These are phyloP conservation scores for Phytomonas francai DNA, from an alignment of 208 protist species.

Conservation along the genomic window DNA sequence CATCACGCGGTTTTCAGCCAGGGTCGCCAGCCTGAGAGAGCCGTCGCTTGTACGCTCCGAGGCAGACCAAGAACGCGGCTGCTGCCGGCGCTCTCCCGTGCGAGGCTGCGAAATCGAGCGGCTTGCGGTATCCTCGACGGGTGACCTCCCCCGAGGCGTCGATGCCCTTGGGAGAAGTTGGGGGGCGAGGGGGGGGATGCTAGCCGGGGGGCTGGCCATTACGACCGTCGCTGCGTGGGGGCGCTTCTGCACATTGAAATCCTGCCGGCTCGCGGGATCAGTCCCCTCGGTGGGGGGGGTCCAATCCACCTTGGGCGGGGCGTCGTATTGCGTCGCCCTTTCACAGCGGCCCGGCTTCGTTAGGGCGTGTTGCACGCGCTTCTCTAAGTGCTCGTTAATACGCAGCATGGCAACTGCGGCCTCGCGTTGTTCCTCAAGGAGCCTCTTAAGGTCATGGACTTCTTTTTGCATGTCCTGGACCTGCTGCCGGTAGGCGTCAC, in stretches of 20 bases:
- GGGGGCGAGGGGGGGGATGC: neutral
- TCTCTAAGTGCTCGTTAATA: conserved; percentile 18
- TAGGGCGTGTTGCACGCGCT: conserved; percentile 2
- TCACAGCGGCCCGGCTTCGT: neutral
- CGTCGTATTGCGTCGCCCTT: neutral
- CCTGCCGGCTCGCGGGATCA: neutral
- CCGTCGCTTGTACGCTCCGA: too few relatives aligned
- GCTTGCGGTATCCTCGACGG: neutral
- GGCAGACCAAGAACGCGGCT: neutral
- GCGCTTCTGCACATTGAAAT: neutral
- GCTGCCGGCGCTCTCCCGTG: too few relatives aligned
- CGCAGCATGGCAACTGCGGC: conserved; percentile 5
- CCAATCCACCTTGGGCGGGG: neutral
- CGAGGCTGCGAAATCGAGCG: neutral
- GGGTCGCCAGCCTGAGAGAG: too few relatives aligned
- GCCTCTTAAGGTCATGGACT: conserved; percentile 12
- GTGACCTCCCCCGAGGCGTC: neutral
- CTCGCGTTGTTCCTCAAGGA: conserved; percentile 9
- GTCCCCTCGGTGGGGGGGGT: neutral
- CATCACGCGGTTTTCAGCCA: neutral
- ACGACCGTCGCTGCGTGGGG: neutral
- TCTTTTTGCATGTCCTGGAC: conserved; percentile 12
- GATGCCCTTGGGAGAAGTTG: neutral
- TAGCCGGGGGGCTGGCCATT: neutral
- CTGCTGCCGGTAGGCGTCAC: conserved; percentile 20